These are phyloP conservation scores for Xylaria cubensis DNA, from an alignment of 495 filamentous ascomycete genomes.

Conservation along the genomic window DNA sequence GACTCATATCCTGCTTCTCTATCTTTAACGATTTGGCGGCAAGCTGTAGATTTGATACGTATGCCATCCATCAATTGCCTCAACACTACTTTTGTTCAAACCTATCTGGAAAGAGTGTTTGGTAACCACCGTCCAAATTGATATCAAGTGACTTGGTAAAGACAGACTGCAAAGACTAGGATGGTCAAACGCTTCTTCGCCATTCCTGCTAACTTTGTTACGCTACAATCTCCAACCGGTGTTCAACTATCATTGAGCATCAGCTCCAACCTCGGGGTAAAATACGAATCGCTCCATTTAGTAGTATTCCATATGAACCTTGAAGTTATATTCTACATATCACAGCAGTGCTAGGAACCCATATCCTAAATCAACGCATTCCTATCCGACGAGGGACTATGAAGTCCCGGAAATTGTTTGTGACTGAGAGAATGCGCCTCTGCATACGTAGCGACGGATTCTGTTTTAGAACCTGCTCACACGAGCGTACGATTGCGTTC, in stretches of 20 bases:
- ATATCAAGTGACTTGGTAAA: no score
- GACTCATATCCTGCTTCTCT: not conserved
- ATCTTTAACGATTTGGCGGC: not conserved
- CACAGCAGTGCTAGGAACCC: not conserved
- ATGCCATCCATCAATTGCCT: not conserved
- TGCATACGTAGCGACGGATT: not conserved
- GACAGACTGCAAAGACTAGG: no score
- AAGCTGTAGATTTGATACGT: not conserved
- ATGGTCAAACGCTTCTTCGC: no score
- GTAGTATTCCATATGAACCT: not conserved
- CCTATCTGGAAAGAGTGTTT: not conserved
- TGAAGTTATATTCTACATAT: not conserved
- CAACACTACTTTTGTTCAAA: not conserved
- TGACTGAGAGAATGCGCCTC: not conserved
- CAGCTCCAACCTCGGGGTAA: not conserved
- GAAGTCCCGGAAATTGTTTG: not conserved
- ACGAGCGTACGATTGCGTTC: not conserved
- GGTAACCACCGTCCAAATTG: not conserved
- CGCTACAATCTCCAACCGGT: not conserved
- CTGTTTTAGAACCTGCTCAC: not conserved
- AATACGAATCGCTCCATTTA: not conserved
- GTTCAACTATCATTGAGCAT: not conserved
- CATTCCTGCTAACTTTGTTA: not conserved
- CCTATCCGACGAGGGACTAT: no score
- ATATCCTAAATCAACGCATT: not conserved